Conservation (phyloP, 1,139 yeast species). For the Zygosaccharomyces sapae region DNA sequence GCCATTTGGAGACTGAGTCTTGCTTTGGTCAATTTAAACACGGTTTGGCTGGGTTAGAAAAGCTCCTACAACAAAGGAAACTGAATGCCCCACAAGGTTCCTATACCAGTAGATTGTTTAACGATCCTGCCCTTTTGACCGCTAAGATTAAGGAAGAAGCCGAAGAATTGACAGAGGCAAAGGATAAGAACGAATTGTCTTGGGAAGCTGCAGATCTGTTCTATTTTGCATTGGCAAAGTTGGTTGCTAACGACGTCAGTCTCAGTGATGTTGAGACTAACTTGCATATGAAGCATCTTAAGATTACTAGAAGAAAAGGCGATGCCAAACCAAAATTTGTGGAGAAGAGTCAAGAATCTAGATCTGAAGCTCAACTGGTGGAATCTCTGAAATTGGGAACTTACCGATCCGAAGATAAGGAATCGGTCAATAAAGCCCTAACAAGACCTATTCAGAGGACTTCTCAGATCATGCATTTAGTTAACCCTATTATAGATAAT, state of each 20-base stretch:
- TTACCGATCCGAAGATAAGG: conserved; percentile 46
- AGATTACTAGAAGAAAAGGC: conserved; percentile 90
- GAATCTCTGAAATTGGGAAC: conserved; percentile 58
- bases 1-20: conserved; percentile 73
- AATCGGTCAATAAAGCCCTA: conserved; percentile 55
- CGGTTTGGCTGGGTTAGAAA: conserved; percentile 62
- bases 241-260: conserved; percentile 75
- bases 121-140: conserved; percentile 65
- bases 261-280: conserved; percentile 78
- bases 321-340: conserved; percentile 84
- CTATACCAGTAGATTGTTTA: conserved; percentile 82
- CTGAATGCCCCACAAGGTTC: conserved; percentile 81
- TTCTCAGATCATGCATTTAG: conserved; percentile 85
- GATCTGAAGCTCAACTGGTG: conserved; percentile 24
- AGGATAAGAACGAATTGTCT: conserved; percentile 64
- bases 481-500: conserved; percentile 78
- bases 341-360: conserved; percentile 32
- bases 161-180: conserved; percentile 89
- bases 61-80: conserved; percentile 49
- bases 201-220: conserved; percentile 98
- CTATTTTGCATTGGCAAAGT: conserved; percentile 85
- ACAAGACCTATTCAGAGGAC: conserved; percentile 90
- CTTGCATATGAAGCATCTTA: conserved; percentile 74
- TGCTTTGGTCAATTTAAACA: conserved; percentile 66
- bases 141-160: conserved; percentile 96